Conservation (phyloP, 208 protist species). For the Vickermania ingenoplastis region DNA sequence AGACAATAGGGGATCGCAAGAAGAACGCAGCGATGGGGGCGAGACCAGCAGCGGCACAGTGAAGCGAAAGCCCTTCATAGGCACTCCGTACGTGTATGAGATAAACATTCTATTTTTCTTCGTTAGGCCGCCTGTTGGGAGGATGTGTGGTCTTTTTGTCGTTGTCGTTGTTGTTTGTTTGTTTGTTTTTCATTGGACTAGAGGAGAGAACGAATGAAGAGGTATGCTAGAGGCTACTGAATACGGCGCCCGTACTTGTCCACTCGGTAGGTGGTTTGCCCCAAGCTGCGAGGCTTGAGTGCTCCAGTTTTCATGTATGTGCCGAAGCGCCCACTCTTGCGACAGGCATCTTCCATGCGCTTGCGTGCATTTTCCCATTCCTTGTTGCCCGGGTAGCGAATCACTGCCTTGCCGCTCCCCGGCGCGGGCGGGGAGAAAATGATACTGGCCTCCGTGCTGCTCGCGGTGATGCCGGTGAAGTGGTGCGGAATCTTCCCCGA, state of each 20-base stretch:
- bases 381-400: constrained; percentile 56
- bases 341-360: constrained; percentile 65
- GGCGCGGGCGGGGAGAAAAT: constrained; percentile 46
- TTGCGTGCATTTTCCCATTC: constrained; percentile 62
- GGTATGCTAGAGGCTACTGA: no score
- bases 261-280: constrained; percentile 57
- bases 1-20: no score
- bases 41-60: no score
- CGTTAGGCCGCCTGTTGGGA: no score
- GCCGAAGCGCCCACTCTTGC: constrained; percentile 51
- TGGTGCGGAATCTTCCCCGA: constrained; percentile 54
- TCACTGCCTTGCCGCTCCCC: constrained; percentile 26
- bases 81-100: no score
- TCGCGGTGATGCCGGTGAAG: constrained; percentile 71
- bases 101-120: no score
- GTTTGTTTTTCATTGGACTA: no score
- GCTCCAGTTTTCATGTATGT: constrained; percentile 58
- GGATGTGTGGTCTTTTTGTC: no score
- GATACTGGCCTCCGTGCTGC: constrained; percentile 63
- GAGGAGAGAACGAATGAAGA: no score
- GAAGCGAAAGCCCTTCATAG: no score
- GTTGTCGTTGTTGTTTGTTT: no score
- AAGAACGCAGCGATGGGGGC: no score
- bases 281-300: constrained; percentile 67
- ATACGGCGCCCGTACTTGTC: constrained; percentile 85